A percentile compares a stretch with the other conserved stretches of the same genome.
Evolutionary conservation across 2,329 filamentous ascomycete genomes (phyloP).

Genomic region (Meredithiella fracta): DNA sequence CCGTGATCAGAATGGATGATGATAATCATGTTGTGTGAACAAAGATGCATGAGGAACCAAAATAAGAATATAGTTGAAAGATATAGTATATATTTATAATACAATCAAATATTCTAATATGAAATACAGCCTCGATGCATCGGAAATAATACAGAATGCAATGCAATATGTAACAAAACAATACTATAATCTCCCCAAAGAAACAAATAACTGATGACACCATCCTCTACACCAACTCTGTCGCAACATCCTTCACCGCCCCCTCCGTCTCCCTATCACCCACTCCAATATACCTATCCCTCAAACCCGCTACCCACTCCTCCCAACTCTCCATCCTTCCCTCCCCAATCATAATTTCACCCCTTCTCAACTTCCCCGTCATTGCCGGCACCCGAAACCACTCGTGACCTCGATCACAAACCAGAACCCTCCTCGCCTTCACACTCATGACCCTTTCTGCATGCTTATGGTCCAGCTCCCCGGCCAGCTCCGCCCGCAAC

Average conservation of each 20-base stretch:
- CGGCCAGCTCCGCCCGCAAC: conserved; percentile 16
- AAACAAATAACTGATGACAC: neutral
- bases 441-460: conserved; percentile 17
- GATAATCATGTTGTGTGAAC: too few relatives aligned
- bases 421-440: conserved; percentile 19
- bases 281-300: conserved; percentile 13
- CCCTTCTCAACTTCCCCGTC: conserved; percentile 21
- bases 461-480: conserved; percentile 16
- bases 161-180: too few relatives aligned
- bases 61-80: too few relatives aligned
- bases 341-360: conserved; percentile 24
- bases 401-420: conserved; percentile 24
- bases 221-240: neutral
- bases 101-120: too few relatives aligned
- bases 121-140: too few relatives aligned
- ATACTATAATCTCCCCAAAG: neutral
- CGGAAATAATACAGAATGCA: too few relatives aligned
- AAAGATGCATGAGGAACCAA: too few relatives aligned
- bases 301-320: conserved; percentile 23
- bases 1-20: too few relatives aligned
- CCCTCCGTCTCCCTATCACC: neutral
- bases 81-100: too few relatives aligned
- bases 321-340: conserved; percentile 21
- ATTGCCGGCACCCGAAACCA: conserved; percentile 26
- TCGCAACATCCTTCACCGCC: neutral